Percentiles rank a stretch among this genome's conserved stretches.
These are phyloP conservation scores for Boletellus sp. DNA, from an alignment of 768 basidiomycete genomes.

Conservation along the genomic window DNA sequence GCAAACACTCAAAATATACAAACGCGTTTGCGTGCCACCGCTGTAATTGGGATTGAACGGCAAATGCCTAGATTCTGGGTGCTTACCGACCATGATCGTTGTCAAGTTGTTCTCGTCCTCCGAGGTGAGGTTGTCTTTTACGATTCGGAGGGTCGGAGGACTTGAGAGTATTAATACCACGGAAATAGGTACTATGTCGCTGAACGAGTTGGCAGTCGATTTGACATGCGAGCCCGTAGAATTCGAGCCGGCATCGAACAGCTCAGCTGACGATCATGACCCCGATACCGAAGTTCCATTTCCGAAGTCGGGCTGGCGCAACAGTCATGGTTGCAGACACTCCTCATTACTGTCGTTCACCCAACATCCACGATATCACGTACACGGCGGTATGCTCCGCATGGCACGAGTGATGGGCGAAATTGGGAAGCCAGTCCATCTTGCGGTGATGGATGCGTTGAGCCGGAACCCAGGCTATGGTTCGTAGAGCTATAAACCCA, in stretches of 20 bases:
- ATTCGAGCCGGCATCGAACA: constrained; percentile 53
- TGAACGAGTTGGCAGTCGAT: constrained; percentile 85
- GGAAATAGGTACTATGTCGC: constrained; percentile 68
- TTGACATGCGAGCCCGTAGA: constrained; percentile 74
- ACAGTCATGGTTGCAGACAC: constrained; percentile 18
- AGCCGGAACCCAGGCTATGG: constrained; percentile 68
- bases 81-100: constrained; percentile 71
- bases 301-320: constrained; percentile 27
- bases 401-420: constrained; percentile 80
- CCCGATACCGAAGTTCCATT: constrained; percentile 35
- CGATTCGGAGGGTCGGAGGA: neutral
- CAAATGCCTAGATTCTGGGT: constrained; percentile 86
- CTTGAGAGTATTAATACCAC: constrained; percentile 1
- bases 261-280: constrained; percentile 24
- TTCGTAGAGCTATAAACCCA: constrained; percentile 33
- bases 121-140: constrained; percentile 41
- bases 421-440: constrained; percentile 70
- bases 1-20: constrained; percentile 20
- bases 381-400: constrained; percentile 77
- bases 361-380: constrained; percentile 46
- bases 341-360: constrained; percentile 21
- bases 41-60: constrained; percentile 61
- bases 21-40: constrained; percentile 50
- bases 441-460: constrained; percentile 69
- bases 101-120: constrained; percentile 72